Percentiles rank a stretch among this genome's conserved stretches.
These are phyloP conservation scores for Botrytis hyacinthi DNA, from an alignment of 2,329 filamentous ascomycete genomes.

Conservation along the genomic window DNA sequence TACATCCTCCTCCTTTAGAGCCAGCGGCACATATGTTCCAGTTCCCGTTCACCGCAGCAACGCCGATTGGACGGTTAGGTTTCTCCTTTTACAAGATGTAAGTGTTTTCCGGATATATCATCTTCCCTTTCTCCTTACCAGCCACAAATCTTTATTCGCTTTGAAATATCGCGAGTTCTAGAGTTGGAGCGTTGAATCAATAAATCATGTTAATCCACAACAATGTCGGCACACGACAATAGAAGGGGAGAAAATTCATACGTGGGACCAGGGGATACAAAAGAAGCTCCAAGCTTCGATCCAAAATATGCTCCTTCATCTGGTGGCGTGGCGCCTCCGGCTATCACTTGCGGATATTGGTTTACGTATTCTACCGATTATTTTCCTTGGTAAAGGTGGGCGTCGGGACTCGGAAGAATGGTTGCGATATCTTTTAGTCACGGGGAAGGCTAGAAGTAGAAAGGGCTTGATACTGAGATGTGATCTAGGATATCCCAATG, in stretches of 20 bases:
- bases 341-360: background rate
- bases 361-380: background rate
- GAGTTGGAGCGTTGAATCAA: background rate
- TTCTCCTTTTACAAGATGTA: background rate
- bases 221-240: background rate
- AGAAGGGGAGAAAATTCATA: background rate
- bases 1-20: background rate
- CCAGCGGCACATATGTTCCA: background rate
- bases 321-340: conserved; percentile 15
- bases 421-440: background rate
- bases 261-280: background rate
- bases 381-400: background rate
- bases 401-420: background rate
- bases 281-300: conserved; percentile 3
- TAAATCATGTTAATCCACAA: background rate
- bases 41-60: background rate
- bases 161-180: background rate
- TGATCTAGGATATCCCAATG: background rate
- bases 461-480: background rate
- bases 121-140: background rate
- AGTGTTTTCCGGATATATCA: background rate
- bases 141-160: background rate
- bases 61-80: background rate
- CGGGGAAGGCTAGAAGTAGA: background rate
- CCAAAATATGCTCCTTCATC: conserved; percentile 4